Conservation (phyloP, 441 rosid species). For the Erodium texanum region DNA sequence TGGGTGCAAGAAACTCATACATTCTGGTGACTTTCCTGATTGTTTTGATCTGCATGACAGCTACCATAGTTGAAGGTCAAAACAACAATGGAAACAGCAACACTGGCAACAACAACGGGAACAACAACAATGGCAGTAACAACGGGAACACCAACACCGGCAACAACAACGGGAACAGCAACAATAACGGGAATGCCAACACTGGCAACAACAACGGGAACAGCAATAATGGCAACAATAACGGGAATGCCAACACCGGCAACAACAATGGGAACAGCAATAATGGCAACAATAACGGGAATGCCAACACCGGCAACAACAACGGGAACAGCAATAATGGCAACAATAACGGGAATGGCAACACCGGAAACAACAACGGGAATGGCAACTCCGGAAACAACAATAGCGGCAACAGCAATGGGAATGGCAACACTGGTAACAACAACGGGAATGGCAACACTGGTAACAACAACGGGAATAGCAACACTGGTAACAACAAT, state of each 20-base stretch:
- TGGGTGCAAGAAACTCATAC: conserved; percentile 33
- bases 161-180: too few relatives aligned
- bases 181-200: too few relatives aligned
- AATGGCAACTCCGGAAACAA: background rate
- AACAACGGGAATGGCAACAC: background rate
- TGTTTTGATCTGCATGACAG: conserved; percentile 32
- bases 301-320: background rate
- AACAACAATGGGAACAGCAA: background rate
- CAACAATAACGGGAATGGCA: background rate
- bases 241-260: background rate
- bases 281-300: background rate
- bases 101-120: background rate
- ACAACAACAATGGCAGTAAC: background rate
- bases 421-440: background rate
- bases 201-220: background rate
- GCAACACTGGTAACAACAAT: background rate
- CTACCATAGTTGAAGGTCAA: conserved; percentile 19
- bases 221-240: background rate
- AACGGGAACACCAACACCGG: too few relatives aligned
- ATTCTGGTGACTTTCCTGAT: conserved; percentile 31
- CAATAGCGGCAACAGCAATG: background rate
- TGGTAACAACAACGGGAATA: background rate
- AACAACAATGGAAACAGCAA: background rate
- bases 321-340: background rate
- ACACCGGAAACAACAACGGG: background rate